Evolutionary conservation across 2,329 filamentous ascomycete genomes (phyloP), one percentile per base, ranked within the genome.

Genomic region (Xylaria digitata): DNA sequence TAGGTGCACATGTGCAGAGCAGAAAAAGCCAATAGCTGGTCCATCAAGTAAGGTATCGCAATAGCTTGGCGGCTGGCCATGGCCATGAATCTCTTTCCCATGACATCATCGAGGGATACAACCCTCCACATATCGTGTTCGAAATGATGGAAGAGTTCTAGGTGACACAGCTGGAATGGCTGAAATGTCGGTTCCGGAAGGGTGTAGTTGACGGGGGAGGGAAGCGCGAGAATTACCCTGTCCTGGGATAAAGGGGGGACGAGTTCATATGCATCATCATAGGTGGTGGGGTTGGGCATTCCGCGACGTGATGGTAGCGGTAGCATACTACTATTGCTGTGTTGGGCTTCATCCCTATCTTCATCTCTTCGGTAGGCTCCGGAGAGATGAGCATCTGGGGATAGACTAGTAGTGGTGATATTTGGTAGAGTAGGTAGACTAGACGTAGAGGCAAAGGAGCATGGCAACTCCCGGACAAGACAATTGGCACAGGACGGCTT

Each of bases 1-100:
- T 77, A 68, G 2, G 73, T 77, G 62, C 78, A 79, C 53, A 77
- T 69, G 63, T 86, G 82, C 3, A 82, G 75, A 4, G 83, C 82
- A 9, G 82, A 78, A 53, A 83, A 69, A 45, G 82, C 83, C 9
- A 86, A 78, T 3, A 84, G 53, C 69, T 84, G 78, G 63, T 85
- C 82, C 67, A 85, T 80, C 3, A 84, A 78, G 61, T 82, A 85
- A 0, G 82, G 83, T 2, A 76, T 75, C 34, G 75, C 70, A 6
- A 78, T 66, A 9, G 78, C 77, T 53, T 78, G 73, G 15, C 71
- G 40, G 2, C 61, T 45, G 2, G 30, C 43, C 63, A 66, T 62
- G 6, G 48, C 43, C 49, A 61, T 53, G 50, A 79, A 66, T 30
- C 69, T 63, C 15, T 73, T 65, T 8, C 53, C 26, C 68, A 70